phyloP scores from a whole-genome alignment of 2,329 filamentous ascomycete genomes.

The Penicillium glabrum region DNA sequence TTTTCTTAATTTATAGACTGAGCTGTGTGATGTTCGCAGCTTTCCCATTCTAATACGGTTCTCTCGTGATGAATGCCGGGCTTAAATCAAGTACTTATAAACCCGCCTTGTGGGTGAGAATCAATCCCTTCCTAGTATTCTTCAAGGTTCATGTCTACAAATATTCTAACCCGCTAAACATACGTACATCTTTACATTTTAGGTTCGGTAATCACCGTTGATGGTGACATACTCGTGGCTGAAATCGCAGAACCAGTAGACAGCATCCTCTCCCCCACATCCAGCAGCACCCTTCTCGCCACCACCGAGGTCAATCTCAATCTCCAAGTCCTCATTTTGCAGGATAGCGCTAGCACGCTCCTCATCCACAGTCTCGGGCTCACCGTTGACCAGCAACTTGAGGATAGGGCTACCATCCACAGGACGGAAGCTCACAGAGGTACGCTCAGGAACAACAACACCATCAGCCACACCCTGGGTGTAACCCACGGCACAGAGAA shows the following conservation, averaged over 20 bases:
- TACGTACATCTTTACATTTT: conserved; percentile 1
- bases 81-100: no score
- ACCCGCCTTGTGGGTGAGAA: no score
- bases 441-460: conserved; percentile 54
- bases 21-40: no score
- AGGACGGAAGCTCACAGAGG: conserved; percentile 62
- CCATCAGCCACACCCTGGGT: conserved; percentile 49
- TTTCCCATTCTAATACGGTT: no score
- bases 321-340: conserved; percentile 63
- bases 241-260: conserved; percentile 68
- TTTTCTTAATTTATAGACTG: no score
- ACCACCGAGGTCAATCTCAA: conserved; percentile 59
- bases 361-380: conserved; percentile 64
- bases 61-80: no score
- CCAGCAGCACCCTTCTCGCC: conserved; percentile 42
- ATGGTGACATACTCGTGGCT: conserved; percentile 70
- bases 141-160: neutral
- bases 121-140: no score
- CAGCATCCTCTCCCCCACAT: conserved; percentile 52
- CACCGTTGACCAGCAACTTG: conserved; percentile 60
- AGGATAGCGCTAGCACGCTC: conserved; percentile 58
- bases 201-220: conserved; percentile 67
- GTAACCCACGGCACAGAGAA: conserved; percentile 92
- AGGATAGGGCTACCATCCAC: conserved; percentile 57
- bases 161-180: neutral